Evolutionary conservation across 768 basidiomycete genomes (phyloP), one percentile per base, ranked within the genome.

Genomic region (Boletus bicolor): DNA sequence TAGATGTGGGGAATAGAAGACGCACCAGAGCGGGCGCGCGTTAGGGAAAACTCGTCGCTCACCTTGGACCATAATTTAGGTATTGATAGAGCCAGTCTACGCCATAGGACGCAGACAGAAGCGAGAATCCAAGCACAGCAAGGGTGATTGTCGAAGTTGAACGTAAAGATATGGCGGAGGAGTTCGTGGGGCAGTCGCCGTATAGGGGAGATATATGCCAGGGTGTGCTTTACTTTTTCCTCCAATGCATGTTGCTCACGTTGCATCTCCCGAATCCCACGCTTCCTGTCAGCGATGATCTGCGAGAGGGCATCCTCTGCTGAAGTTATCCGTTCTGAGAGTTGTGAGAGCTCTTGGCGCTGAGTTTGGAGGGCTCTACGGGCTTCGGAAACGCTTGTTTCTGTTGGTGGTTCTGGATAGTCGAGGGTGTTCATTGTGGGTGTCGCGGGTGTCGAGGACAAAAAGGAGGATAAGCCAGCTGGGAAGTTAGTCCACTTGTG

Each of bases 1-100:
- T 14, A 42, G 11, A 53, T 14, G 42, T 5, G 26, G 42, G 43
- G 43, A 24, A 59, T 44, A 51, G 53, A 37, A 62, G 54, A 21
- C 26, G 19, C 51, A 44, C 15, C 46, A 39, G 44, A 30, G 44
- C 35, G 32, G 37, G 45, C 41, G 48, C 36, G 24, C 5, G 17
- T 1, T 17, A 35, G 35, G 52, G 41, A 37, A 46, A 37, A 58
- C 53, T 41, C 19, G 57, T 21, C 4, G 76, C 79, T 72, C 63
- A 89, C 88, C 78, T 87, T 90, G 46, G 87, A 87, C 89, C 89
- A 91, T 42, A 91, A 69, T 41, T 63, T 77, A 5, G 89, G 89
- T 70, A 87, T 87, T 21, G 78, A 74, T 32, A 91, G 72, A 4
- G 81, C 81, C 41, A 88, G 75, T 49, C 78, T 75, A 50, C 89